Conservation (phyloP, 495 filamentous ascomycete species). For the Aspergillus conjunctus region DNA sequence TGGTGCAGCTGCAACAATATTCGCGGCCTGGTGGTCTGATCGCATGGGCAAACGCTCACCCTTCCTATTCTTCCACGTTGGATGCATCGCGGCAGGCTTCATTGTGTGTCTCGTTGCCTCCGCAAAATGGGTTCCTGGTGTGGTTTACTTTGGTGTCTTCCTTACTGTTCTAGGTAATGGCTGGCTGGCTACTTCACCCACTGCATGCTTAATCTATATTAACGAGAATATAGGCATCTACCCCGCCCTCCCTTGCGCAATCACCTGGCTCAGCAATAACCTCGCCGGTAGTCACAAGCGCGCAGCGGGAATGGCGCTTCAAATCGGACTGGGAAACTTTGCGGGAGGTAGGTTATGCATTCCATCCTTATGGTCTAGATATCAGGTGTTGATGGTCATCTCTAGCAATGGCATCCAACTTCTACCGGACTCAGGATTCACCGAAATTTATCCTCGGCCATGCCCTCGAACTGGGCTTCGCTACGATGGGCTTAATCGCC, state of each 20-base stretch:
- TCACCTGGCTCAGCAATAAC: slow-evolving; percentile 73
- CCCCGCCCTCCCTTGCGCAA: slow-evolving; percentile 58
- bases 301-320: slow-evolving; percentile 70
- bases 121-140: slow-evolving; percentile 52
- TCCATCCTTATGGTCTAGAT: background rate
- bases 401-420: slow-evolving; percentile 70
- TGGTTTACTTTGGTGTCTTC: slow-evolving; percentile 74
- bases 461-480: slow-evolving; percentile 67
- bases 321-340: slow-evolving; percentile 74
- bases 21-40: slow-evolving; percentile 59
- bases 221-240: slow-evolving; percentile 33
- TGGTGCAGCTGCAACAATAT: slow-evolving; percentile 38
- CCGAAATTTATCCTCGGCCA: slow-evolving; percentile 71
- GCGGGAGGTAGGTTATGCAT: slow-evolving; percentile 49
- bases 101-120: slow-evolving; percentile 53
- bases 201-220: slow-evolving; percentile 30
- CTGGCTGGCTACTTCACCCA: slow-evolving; percentile 37
- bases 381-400: background rate
- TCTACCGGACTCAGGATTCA: slow-evolving; percentile 66
- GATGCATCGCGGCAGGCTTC: slow-evolving; percentile 63
- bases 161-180: slow-evolving; percentile 66
- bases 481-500: slow-evolving; percentile 59
- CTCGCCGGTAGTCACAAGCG: slow-evolving; percentile 70
- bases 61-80: slow-evolving; percentile 60
- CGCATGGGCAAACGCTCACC: slow-evolving; percentile 59